A percentile compares a stretch with the other conserved stretches of the same genome.
These are phyloP conservation scores for Aspergillus sojae DNA, from an alignment of 2,329 filamentous ascomycete species.

Conservation along the genomic window DNA sequence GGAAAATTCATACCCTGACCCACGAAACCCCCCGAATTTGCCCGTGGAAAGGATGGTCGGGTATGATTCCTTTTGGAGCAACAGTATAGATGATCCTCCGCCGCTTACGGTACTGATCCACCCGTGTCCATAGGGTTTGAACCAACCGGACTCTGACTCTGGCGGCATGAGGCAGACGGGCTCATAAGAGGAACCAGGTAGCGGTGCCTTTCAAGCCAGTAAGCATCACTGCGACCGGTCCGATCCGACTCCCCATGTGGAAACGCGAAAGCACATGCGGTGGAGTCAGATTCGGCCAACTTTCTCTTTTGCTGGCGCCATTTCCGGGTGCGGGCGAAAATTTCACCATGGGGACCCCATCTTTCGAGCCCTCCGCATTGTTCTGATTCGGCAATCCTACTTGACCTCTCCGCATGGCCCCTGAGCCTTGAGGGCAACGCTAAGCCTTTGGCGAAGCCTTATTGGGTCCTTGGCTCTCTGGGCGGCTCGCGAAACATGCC, in stretches of 20 bases:
- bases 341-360: background rate
- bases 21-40: constrained; percentile 2
- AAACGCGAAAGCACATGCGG: background rate
- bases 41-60: constrained; percentile 4
- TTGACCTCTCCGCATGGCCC: background rate
- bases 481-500: constrained; percentile 7
- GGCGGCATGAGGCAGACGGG: background rate
- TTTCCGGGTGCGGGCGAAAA: background rate
- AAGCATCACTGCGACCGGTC: background rate
- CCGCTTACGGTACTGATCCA: constrained; percentile 4
- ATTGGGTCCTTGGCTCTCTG: constrained; percentile 5
- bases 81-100: constrained; percentile 1
- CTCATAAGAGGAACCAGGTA: background rate
- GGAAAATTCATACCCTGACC: background rate
- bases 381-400: constrained; percentile 6
- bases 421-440: background rate
- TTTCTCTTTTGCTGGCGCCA: background rate
- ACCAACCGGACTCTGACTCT: background rate
- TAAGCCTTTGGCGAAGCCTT: constrained; percentile 5
- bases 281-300: background rate
- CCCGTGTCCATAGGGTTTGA: background rate
- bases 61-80: constrained; percentile 6
- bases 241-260: background rate
- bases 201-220: background rate
- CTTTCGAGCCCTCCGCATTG: background rate